These are phyloP conservation scores for Phialophora verrucosa DNA, from an alignment of 2,329 filamentous ascomycete genomes.

Conservation along the genomic window DNA sequence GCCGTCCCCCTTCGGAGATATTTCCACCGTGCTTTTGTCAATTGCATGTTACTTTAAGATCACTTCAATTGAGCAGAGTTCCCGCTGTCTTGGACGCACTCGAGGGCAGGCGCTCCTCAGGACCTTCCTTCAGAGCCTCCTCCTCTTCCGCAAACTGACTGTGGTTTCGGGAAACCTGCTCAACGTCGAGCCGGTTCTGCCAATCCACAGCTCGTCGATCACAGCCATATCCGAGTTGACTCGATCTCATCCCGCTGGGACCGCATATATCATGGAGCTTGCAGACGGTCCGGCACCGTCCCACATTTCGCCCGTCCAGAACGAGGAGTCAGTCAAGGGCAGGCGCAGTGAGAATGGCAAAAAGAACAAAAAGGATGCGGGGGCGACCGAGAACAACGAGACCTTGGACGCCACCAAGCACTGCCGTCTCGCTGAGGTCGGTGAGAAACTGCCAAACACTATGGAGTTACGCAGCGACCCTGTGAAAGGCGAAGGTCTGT, in stretches of 20 bases:
- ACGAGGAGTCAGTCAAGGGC: neutral
- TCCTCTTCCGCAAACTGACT: neutral
- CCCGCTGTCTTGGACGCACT: neutral
- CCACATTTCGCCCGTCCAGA: neutral
- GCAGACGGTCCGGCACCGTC: neutral
- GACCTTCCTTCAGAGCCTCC: neutral
- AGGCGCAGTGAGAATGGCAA: neutral
- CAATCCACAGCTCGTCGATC: neutral
- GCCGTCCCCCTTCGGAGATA: neutral
- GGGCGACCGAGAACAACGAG: neutral
- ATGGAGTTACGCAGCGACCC: constrained; percentile 9
- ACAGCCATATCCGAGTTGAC: neutral
- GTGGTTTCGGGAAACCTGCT: neutral
- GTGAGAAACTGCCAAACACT: neutral
- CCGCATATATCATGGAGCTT: neutral
- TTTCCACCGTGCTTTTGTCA: neutral
- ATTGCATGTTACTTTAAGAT: neutral
- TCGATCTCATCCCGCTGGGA: neutral
- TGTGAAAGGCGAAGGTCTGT: constrained; percentile 24
- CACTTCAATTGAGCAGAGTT: neutral
- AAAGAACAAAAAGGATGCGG: neutral
- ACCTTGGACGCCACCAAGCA: neutral
- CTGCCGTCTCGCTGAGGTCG: constrained; percentile 47
- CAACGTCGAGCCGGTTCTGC: neutral
- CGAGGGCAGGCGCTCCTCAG: neutral